Percentiles rank a stretch among this genome's conserved stretches.
Conservation (phyloP, 495 filamentous ascomycete genomes). For the Penicillium canescens region DNA sequence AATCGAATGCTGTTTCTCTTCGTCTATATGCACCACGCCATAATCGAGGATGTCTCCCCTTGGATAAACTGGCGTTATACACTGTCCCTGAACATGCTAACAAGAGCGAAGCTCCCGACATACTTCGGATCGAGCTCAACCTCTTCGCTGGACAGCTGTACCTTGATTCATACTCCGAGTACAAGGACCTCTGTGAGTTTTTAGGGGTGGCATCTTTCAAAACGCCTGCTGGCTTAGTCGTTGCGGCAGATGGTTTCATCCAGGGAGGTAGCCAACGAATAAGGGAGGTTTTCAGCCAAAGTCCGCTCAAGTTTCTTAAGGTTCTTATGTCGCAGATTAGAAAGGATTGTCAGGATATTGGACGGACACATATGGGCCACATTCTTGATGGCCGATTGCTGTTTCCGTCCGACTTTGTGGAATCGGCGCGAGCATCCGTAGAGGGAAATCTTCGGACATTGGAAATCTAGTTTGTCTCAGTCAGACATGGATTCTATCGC, state of each 20-base stretch:
- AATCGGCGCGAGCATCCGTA: too few species aligned
- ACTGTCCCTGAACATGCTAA: conserved; percentile 6
- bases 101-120: conserved; percentile 8
- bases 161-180: conserved; percentile 53
- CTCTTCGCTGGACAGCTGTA: conserved; percentile 71
- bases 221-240: conserved; percentile 45
- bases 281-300: conserved; percentile 37
- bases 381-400: conserved; percentile 49
- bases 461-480: too few species aligned
- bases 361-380: conserved; percentile 56
- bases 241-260: conserved; percentile 28
- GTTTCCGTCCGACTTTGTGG: too few species aligned
- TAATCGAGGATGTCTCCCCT: conserved; percentile 36
- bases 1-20: conserved; percentile 37
- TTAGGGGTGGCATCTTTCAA: conserved; percentile 47
- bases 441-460: too few species aligned
- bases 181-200: conserved; percentile 52
- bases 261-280: conserved; percentile 17
- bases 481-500: too few species aligned
- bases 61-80: conserved; percentile 52
- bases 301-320: conserved; percentile 55
- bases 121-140: conserved; percentile 50
- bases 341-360: conserved; percentile 48
- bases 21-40: conserved; percentile 61
- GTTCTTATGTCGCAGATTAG: conserved; percentile 51